phyloP scores from a whole-genome alignment of 1,284 basidiomycete species.

The Cutaneotrichosporon daszewskae region DNA sequence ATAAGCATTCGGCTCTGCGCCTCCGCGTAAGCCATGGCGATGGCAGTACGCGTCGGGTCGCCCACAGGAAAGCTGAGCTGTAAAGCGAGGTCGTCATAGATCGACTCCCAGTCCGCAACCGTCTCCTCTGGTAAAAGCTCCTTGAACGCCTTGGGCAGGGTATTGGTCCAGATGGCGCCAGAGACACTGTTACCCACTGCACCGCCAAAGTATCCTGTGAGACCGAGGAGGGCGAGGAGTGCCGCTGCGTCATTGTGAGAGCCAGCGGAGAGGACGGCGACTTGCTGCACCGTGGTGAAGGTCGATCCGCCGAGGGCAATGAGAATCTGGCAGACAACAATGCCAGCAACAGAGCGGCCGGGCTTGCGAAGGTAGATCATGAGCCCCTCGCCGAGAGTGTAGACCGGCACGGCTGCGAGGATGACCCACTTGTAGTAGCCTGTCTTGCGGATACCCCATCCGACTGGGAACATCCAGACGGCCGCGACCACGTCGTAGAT shows the following conservation, averaged over 20 bases:
- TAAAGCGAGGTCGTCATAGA: slow-evolving; percentile 30
- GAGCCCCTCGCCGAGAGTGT: slow-evolving; percentile 45
- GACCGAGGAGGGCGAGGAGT: slow-evolving; percentile 42
- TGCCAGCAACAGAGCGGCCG: slow-evolving; percentile 21
- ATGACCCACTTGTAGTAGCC: slow-evolving; percentile 45
- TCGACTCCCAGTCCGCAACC: slow-evolving; percentile 27
- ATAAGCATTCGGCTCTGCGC: slow-evolving; percentile 39
- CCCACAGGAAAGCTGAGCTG: slow-evolving; percentile 34
- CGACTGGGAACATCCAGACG: slow-evolving; percentile 38
- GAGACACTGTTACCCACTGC: slow-evolving; percentile 43
- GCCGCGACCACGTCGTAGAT: slow-evolving; percentile 45
- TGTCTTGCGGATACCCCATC: slow-evolving; percentile 38
- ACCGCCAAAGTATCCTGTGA: slow-evolving; percentile 42
- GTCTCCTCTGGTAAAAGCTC: slow-evolving; percentile 34
- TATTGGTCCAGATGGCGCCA: slow-evolving; percentile 49
- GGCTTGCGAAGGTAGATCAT: slow-evolving; percentile 46
- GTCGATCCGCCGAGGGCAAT: slow-evolving; percentile 46
- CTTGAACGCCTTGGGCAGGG: slow-evolving; percentile 34
- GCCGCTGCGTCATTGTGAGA: slow-evolving; percentile 47
- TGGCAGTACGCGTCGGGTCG: slow-evolving; percentile 26
- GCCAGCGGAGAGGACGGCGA: slow-evolving; percentile 43
- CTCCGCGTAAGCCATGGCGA: slow-evolving; percentile 30
- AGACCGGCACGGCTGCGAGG: slow-evolving; percentile 35
- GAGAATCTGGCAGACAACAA: slow-evolving; percentile 44
- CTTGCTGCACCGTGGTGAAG: slow-evolving; percentile 46